Base-by-base conservation (phyloP, 306 rosid species). In the Chamaecrista fasciculata region DNA sequence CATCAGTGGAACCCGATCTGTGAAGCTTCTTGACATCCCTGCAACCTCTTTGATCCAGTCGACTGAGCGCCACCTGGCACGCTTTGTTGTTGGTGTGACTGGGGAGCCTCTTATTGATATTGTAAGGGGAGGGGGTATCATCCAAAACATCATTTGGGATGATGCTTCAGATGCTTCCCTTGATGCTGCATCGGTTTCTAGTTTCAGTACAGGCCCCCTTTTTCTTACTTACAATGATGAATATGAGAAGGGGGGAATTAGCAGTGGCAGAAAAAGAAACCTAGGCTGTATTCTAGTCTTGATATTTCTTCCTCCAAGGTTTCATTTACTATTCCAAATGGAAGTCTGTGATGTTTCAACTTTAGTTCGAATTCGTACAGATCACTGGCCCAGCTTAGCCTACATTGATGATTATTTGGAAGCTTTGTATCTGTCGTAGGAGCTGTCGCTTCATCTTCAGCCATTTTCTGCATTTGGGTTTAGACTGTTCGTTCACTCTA, bases 381-480 rank as follows among this genome's bases (percentile, higher is more conserved):
- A 94, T 81, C 95, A 94, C 76, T 90, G 98, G 97, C 98, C 98
- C 0, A 88, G 98, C 87, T 83, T 94, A 71, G 98, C 98, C 49
- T 94, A 94, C 76, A 83, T 91, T 37, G 98, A 94, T 79, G 98
- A 90, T 79, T 94, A 90, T 81, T 84, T 94, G 82, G 98, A 94
- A 78, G 96, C 97, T 66, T 74, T 94, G 75, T 86, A 86, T 80
- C 81, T 88, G 76, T 75, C 84, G 5, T 90, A 83, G 79, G 69
- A 80, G 63, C 48, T 55, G 28, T 42, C 6, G 62, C 63, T 31
- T 48, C 40, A 23, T 28, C 47, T 51, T 5, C 69, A 23, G 52
- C 6, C 33, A 28, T 58, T 24, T 14, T 20, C 19, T 7, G 56
- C 71, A 24, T 11, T 7, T 2, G 48, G 33, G 57, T 8, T 18